A percentile compares a stretch with the other conserved stretches of the same genome.
Conservation (phyloP, 306 rosid species). For the Vachellia collinsii region DNA sequence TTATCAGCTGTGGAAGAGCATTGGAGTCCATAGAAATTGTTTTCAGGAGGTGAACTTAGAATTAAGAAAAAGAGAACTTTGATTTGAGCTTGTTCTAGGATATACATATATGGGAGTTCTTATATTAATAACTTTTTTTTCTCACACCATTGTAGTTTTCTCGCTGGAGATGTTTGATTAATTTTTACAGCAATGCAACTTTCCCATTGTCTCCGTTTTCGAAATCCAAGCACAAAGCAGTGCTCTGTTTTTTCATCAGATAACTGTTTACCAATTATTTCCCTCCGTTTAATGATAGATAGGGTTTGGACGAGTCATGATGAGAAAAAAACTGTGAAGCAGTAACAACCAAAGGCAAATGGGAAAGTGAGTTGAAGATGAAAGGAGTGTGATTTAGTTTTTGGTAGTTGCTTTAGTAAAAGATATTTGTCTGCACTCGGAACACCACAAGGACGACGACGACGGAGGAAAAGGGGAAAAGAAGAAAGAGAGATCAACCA, state of each 20-base stretch:
- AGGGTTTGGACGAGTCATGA: background rate
- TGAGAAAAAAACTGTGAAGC: background rate
- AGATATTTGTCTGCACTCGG: background rate
- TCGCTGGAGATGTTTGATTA: constrained; percentile 41
- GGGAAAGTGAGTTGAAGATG: background rate
- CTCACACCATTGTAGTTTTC: constrained; percentile 6
- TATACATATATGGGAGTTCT: constrained; percentile 37
- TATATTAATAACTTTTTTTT: constrained; percentile 17
- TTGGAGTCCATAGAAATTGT: constrained; percentile 5
- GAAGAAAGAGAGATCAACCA: background rate
- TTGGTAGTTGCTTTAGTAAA: background rate
- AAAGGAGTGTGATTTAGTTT: background rate
- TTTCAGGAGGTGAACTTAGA: constrained; percentile 36
- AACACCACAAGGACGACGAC: background rate
- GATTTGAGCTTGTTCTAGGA: constrained; percentile 42
- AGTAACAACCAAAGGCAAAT: background rate
- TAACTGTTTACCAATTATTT: constrained; percentile 5
- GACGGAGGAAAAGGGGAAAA: background rate
- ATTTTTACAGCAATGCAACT: constrained; percentile 42
- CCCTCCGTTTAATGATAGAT: background rate
- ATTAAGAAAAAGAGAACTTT: constrained; percentile 8
- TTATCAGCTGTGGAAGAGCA: constrained; percentile 20
- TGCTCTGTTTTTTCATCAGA: background rate
- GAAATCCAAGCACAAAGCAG: background rate
- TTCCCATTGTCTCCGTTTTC: constrained; percentile 26